phyloP scores from a whole-genome alignment of 768 basidiomycete species.

The Arthromyces matolae region DNA sequence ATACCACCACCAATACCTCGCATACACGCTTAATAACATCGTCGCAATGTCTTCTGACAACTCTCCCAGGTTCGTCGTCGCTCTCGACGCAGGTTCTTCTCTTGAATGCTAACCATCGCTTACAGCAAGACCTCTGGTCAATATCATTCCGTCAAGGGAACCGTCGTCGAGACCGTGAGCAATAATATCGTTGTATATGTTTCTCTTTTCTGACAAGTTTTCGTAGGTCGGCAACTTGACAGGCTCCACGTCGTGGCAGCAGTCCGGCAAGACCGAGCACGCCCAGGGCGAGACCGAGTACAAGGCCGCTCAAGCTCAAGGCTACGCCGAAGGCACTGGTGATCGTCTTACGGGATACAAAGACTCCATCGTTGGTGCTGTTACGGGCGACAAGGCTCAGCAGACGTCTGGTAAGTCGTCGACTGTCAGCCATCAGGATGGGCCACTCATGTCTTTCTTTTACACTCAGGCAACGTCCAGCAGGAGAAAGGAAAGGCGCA shows the following conservation, averaged over 20 bases:
- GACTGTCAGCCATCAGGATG: not conserved
- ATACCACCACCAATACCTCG: not conserved
- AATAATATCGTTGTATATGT: not conserved
- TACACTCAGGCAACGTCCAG: slow-evolving; percentile 38
- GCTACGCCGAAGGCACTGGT: slow-evolving; percentile 43
- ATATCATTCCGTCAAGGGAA: slow-evolving; percentile 41
- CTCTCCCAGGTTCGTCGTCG: slow-evolving; percentile 16
- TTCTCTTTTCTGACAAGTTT: not conserved
- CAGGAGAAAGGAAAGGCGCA: slow-evolving; percentile 26
- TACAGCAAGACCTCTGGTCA: slow-evolving; percentile 41
- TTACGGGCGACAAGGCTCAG: slow-evolving; percentile 47
- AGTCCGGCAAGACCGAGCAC: slow-evolving; percentile 51
- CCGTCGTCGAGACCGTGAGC: slow-evolving; percentile 22
- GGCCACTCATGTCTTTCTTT: not conserved
- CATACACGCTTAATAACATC: not conserved
- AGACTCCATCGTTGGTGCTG: slow-evolving; percentile 46
- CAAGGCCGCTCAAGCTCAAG: slow-evolving; percentile 47
- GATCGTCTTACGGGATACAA: slow-evolving; percentile 47
- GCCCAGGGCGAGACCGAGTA: slow-evolving; percentile 47
- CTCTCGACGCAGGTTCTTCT: not conserved
- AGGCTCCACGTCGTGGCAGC: slow-evolving; percentile 41
- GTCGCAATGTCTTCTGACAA: slow-evolving; percentile 18
- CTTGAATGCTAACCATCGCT: not conserved
- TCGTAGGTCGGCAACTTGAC: slow-evolving; percentile 42
- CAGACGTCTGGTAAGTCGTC: slow-evolving; percentile 33